These are phyloP conservation scores for Microcyclosporella mali DNA, from an alignment of 2,329 filamentous ascomycete species.

Conservation along the genomic window DNA sequence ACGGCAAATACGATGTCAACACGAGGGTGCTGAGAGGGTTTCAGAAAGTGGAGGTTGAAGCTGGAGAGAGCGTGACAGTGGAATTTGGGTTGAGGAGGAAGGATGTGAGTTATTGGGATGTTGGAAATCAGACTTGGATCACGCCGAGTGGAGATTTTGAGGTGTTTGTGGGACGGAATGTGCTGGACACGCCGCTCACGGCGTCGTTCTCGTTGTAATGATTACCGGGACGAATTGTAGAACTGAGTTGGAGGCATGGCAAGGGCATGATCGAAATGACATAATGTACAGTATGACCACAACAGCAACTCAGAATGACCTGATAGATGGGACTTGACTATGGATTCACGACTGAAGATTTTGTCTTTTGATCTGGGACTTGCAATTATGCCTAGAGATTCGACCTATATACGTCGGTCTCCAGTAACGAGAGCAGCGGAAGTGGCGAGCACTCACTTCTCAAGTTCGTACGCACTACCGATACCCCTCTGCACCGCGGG, in stretches of 20 bases:
- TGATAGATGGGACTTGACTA: no score
- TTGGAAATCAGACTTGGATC: conserved; percentile 45
- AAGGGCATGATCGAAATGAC: no score
- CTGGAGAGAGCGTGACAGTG: conserved; percentile 29
- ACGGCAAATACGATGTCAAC: conserved; percentile 44
- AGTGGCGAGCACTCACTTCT: conserved; percentile 21
- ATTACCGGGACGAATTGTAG: no score
- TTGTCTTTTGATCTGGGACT: background rate
- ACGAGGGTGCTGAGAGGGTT: conserved; percentile 31
- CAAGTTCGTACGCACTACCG: conserved; percentile 30
- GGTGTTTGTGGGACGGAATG: conserved; percentile 42
- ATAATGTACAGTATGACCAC: no score
- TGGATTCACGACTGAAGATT: background rate
- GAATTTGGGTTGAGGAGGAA: conserved; percentile 36
- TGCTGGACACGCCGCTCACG: conserved; percentile 29
- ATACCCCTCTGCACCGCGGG: conserved; percentile 45
- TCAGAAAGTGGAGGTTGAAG: conserved; percentile 26
- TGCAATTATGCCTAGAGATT: background rate
- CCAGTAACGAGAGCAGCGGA: background rate
- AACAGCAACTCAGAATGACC: no score
- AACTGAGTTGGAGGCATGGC: no score
- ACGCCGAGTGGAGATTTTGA: conserved; percentile 40
- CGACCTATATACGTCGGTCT: background rate
- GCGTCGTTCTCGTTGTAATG: conserved; percentile 16
- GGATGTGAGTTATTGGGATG: conserved; percentile 48